A percentile compares a stretch with the other conserved stretches of the same genome.
Conservation (phyloP, 2,329 filamentous ascomycete genomes). For the Xylariaceae sp. region DNA sequence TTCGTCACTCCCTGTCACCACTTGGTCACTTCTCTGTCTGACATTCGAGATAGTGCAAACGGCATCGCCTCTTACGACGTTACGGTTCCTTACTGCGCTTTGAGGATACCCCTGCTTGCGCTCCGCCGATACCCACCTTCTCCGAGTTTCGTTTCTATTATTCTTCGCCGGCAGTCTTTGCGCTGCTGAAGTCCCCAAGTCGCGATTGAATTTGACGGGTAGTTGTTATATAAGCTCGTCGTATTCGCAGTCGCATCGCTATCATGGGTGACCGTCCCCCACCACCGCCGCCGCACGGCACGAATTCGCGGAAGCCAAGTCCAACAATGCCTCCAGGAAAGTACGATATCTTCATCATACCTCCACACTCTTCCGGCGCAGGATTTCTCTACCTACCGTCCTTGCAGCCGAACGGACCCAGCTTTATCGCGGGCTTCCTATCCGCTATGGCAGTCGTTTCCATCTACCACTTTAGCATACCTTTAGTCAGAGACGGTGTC, state of each 20-base stretch:
- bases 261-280: conserved; percentile 50
- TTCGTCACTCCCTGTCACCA: conserved; percentile 12
- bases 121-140: neutral
- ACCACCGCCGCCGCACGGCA: conserved; percentile 80
- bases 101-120: conserved; percentile 33
- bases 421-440: conserved; percentile 81
- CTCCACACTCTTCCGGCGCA: conserved; percentile 79
- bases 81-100: conserved; percentile 33
- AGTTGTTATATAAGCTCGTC: neutral
- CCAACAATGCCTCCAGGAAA: conserved; percentile 71
- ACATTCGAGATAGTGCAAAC: neutral
- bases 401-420: conserved; percentile 77
- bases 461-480: conserved; percentile 67
- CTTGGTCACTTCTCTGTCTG: conserved; percentile 4
- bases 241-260: conserved; percentile 57
- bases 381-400: conserved; percentile 96
- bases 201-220: conserved; percentile 23
- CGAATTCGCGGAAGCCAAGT: conserved; percentile 63
- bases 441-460: conserved; percentile 68
- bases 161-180: conserved; percentile 1
- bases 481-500: conserved; percentile 67
- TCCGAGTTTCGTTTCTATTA: neutral
- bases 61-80: conserved; percentile 26
- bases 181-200: conserved; percentile 20
- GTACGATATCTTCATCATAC: conserved; percentile 97